Base-by-base conservation (phyloP, 352 stramenopile genomes). In the Saprolegnia parasitica region DNA sequence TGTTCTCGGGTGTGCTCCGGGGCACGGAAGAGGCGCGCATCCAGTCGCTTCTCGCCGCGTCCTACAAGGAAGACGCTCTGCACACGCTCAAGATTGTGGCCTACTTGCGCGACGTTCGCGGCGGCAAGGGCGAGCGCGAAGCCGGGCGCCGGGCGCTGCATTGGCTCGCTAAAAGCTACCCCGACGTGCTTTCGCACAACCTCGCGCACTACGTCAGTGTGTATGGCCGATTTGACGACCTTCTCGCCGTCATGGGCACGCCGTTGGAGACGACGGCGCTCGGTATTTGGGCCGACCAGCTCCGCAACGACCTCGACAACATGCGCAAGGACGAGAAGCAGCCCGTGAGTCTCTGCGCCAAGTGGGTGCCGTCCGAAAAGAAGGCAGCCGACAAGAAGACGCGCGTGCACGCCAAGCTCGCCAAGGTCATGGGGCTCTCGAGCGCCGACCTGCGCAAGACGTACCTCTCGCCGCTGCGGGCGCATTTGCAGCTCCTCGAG, bases 301-400 rank as follows among this genome's bases (percentile, higher is more conserved):
- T 86, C 6, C 32, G 73, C 13, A 39, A 65, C 11, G 76, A 86
- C 21, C 65, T 81, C 5, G 49, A n/a, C 16, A 79, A 47, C 47
- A 76, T 65, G 29, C n/a, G n/a, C 54, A 16, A 24, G 20, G 10
- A 65, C 13, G 56, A 65, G 3, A 9, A 32, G 47, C 26, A 56
- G 35, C 21, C 21, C 50, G 71, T 86, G 58, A 83, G 77, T 42
- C 50, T 83, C 18, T 83, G 77, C 47, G 79, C 79, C 66, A 87
- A 87, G 74, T 87, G 79, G 79, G 54, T 87, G 26, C 79, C 79
- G 29, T 83, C 76, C 0, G 78, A 87, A 57, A 81, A 82, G n/a
- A 87, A 87, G 49, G 65, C 75, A 23, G 72, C 81, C 21, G 79
- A 87, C 76, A 83, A 79, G 72, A 79, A 78, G 67, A 67, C 75